Percentiles rank a stretch among this genome's conserved stretches.
Evolutionary conservation across 169 alveolate genomes (phyloP).

Genomic region (Cyclospora cayetanensis): DNA sequence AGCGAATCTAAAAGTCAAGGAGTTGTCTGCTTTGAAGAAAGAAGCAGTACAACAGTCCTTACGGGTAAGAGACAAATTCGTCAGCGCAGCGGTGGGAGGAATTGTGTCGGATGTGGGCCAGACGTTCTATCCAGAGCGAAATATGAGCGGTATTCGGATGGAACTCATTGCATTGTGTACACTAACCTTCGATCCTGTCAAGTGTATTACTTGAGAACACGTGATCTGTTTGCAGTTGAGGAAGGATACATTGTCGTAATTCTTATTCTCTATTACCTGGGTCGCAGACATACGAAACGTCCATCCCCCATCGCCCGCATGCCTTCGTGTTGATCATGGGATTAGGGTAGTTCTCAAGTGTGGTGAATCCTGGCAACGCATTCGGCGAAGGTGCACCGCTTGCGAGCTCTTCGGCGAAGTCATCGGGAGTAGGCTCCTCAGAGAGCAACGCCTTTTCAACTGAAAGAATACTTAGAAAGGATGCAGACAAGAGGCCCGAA

Average conservation of each 20-base stretch:
- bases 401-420: slow-evolving; percentile 42
- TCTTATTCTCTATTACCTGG: slow-evolving; percentile 45
- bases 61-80: slow-evolving; percentile 64
- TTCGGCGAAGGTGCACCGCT: slow-evolving; percentile 21
- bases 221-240: not conserved
- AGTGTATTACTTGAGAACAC: slow-evolving; percentile 52
- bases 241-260: not conserved
- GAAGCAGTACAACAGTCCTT: not conserved
- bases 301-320: slow-evolving; percentile 70
- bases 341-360: slow-evolving; percentile 71
- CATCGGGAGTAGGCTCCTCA: slow-evolving; percentile 69
- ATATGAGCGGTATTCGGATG: not conserved
- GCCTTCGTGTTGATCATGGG: slow-evolving; percentile 72
- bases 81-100: slow-evolving; percentile 66
- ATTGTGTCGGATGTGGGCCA: slow-evolving; percentile 35
- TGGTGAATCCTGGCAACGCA: slow-evolving; percentile 35
- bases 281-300: slow-evolving; percentile 70
- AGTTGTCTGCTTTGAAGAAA: not conserved
- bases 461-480: not conserved
- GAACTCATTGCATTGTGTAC: too few species aligned
- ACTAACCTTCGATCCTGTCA: slow-evolving; percentile 70
- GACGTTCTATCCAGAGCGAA: slow-evolving; percentile 5
- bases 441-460: slow-evolving; percentile 56
- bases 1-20: not conserved
- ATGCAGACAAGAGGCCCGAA: not conserved